A percentile compares a stretch with the other conserved stretches of the same genome.
Conservation (phyloP, 352 stramenopile species). For the Sclerospora graminicola region DNA sequence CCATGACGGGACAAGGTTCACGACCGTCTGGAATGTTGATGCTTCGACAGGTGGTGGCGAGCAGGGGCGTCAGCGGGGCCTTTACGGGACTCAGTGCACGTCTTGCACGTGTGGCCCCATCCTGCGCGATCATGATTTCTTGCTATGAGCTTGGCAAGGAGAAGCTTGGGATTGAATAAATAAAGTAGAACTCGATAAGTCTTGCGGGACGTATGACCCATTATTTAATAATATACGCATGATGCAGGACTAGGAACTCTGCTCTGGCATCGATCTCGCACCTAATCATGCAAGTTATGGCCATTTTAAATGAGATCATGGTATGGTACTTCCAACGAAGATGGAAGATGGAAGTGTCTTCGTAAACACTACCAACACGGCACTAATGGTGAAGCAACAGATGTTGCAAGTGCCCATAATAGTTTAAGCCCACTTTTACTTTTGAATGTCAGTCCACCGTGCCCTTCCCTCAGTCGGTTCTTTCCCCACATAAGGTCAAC, state of each 20-base stretch:
- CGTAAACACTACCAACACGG: too few species aligned
- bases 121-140: slow-evolving; percentile 84
- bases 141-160: slow-evolving; percentile 77
- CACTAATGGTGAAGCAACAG: too few species aligned
- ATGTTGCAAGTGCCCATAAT: too few species aligned
- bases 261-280: too few species aligned
- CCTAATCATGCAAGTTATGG: too few species aligned
- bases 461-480: not conserved
- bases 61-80: slow-evolving; percentile 30
- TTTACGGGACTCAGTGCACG: slow-evolving; percentile 64
- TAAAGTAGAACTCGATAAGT: not conserved
- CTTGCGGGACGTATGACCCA: too few species aligned
- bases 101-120: slow-evolving; percentile 56
- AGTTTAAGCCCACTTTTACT: too few species aligned
- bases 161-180: slow-evolving; percentile 44
- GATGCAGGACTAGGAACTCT: too few species aligned
- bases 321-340: too few species aligned
- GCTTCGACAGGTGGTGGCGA: slow-evolving; percentile 40
- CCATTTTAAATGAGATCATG: too few species aligned
- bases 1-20: slow-evolving; percentile 25
- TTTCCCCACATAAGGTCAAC: slow-evolving; percentile 1
- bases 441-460: not conserved
- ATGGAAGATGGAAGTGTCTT: too few species aligned
- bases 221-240: too few species aligned
- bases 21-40: slow-evolving; percentile 27